Base-by-base conservation (phyloP, 148 eudicot genomes). In the Dysphania ambrosioides region DNA sequence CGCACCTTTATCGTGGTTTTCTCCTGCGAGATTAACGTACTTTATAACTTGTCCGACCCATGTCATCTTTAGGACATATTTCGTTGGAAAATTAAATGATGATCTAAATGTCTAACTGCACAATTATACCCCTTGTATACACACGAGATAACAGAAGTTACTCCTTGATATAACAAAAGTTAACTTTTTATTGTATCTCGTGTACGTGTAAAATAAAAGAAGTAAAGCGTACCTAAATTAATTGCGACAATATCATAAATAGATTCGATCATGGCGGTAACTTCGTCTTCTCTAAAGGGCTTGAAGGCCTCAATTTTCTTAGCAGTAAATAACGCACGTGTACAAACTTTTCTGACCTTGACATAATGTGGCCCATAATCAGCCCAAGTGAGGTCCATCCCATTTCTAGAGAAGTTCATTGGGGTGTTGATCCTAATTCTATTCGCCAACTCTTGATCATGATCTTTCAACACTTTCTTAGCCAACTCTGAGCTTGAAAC, bases 331-430 rank as follows among this genome's bases (percentile, higher is more conserved):
- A 90, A 77, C 68, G 86, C 90, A 18, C 88, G 78, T 0, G 83
- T 86, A 70, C 96, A 90, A 9, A 88, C 72, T 35, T 88, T 88
- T 67, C 90, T 82, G 19, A 90, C 92, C 81, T 90, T 90, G 2
- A 90, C 96, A 79, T 88, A 90, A 35, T 90, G 96, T 23, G 92
- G 90, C 23, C 96, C 92, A 68, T 88, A 90, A 65, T 90, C 96
- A 12, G 96, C 85, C 96, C 96, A 90, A n/a, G 84, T 85, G 49
- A 90, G 79, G 51, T 90, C 96, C 78, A 70, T 66, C 34, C 92
- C 96, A 23, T 85, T 80, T 49, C 82, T 78, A 70, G 87, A 85
- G 66, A 86, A 80, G 65, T 77, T 82, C 15, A 79, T 69, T 3
- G 83, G 74, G 16, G 88, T 72, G 16, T 83, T 57, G 47, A 82